Conservation (phyloP, 1,284 basidiomycete species). For the Rhizoctonia solani region DNA sequence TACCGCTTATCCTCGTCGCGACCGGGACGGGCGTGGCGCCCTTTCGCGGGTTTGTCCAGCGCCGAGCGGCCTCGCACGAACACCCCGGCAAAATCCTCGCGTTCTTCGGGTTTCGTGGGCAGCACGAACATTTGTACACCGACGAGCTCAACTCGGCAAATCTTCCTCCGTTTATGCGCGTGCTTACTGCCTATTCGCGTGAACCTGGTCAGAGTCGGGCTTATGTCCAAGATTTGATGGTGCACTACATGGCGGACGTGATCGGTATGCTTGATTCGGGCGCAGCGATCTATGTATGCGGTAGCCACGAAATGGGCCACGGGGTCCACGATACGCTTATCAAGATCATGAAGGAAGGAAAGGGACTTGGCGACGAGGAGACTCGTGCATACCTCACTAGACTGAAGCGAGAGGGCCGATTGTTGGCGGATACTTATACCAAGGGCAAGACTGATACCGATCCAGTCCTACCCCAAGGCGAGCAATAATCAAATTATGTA, state of each 20-base stretch:
- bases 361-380: constrained; percentile 1
- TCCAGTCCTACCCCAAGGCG: constrained; percentile 5
- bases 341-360: not conserved
- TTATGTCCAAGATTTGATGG: constrained; percentile 14
- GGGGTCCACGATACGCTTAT: constrained; percentile 11
- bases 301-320: constrained; percentile 12
- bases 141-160: constrained; percentile 10
- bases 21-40: constrained; percentile 12
- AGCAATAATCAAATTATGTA: no score
- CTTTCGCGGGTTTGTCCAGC: constrained; percentile 14
- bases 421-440: constrained; percentile 18
- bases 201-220: constrained; percentile 8
- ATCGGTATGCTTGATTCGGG: constrained; percentile 8
- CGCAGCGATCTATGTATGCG: constrained; percentile 15
- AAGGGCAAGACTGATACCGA: constrained; percentile 24
- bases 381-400: constrained; percentile 1
- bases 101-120: constrained; percentile 12
- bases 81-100: constrained; percentile 7
- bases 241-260: not conserved
- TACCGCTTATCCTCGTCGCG: constrained; percentile 12
- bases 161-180: constrained; percentile 5
- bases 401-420: constrained; percentile 7
- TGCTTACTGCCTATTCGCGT: constrained; percentile 10
- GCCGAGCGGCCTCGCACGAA: not conserved
- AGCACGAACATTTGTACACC: constrained; percentile 7